Evolutionary conservation across 1,284 basidiomycete species (phyloP), one percentile per base, ranked within the genome.

Genomic region (Cryptococcus sp.): DNA sequence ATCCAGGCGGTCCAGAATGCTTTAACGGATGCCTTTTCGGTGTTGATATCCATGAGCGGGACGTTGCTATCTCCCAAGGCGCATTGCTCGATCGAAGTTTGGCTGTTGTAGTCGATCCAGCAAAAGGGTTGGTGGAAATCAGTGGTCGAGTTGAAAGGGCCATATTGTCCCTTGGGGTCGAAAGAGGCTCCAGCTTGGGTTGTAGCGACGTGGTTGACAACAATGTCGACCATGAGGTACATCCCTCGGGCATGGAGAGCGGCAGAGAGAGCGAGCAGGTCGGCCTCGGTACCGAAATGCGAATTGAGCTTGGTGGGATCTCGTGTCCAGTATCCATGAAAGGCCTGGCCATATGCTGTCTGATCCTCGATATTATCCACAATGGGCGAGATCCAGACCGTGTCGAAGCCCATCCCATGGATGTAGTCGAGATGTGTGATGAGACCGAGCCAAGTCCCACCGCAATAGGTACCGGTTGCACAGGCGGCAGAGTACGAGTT

Each of bases 141-240:
- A 47, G 58, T 51, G n/a, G 46, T 47, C 12, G 56, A 43, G 50
- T 58, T 62, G 57, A 74, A 74, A 1, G 65, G 67, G 19, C 57
- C 59, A 35, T 61, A 61, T 4, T 41, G 25, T 38, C 38, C 19
- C 25, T 33, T 38, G 25, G 58, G 52, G 11, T 37, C 38, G 47
- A 62, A 60, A 2, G 35, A 43, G 2, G 52, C 45, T n/a, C 47
- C 34, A 6, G 52, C 42, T 12, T 39, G 54, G 5, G 58, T 62
- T 19, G 62, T 57, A 9, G 59, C 61, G 36, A 63, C 59, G 49
- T 63, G 62, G 41, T 63, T 63, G 37, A 63, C 37, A 33, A 71
- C 70, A 26, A 77, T 69, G 50, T 77, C 75, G 6, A 78, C 70
- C 75, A 77, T 76, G 47, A 78, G 59, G 57, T 74, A 75, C 75